Percentiles rank a stretch among this genome's conserved stretches.
Conservation (phyloP, 805 yeast species). For the Isabelozyma rhagii region DNA sequence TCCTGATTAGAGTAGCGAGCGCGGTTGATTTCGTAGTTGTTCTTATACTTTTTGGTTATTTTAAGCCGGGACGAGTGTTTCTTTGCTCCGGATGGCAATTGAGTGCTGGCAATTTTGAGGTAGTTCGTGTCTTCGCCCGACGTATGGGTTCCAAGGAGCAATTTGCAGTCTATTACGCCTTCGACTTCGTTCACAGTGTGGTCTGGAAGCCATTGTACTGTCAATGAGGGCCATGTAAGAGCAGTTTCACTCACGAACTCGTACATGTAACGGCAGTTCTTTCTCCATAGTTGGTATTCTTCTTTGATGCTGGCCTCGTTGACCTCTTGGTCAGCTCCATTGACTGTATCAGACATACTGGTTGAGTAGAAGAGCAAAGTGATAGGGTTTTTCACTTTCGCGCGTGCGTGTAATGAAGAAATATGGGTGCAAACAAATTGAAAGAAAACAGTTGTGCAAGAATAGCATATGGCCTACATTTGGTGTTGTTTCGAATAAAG, state of each 20-base stretch:
- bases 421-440: too few relatives aligned
- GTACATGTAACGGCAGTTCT: conserved; percentile 78
- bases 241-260: conserved; percentile 81
- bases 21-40: conserved; percentile 65
- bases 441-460: too few relatives aligned
- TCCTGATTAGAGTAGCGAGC: conserved; percentile 70
- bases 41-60: conserved; percentile 58
- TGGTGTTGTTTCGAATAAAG: too few relatives aligned
- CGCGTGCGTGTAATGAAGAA: neutral
- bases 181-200: conserved; percentile 13
- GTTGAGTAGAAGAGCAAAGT: neutral
- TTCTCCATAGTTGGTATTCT: conserved; percentile 78
- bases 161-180: conserved; percentile 42
- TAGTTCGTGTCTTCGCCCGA: conserved; percentile 66
- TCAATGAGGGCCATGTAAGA: conserved; percentile 77
- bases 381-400: neutral
- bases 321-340: conserved; percentile 7
- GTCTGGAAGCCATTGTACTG: conserved; percentile 73
- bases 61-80: conserved; percentile 54
- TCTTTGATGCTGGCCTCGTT: conserved; percentile 48
- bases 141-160: conserved; percentile 71
- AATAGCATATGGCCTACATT: too few relatives aligned
- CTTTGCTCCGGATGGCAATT: conserved; percentile 39
- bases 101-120: conserved; percentile 62
- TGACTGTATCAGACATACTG: neutral